These are phyloP conservation scores for Evernia prunastri DNA, from an alignment of 495 filamentous ascomycete species.

Conservation along the genomic window DNA sequence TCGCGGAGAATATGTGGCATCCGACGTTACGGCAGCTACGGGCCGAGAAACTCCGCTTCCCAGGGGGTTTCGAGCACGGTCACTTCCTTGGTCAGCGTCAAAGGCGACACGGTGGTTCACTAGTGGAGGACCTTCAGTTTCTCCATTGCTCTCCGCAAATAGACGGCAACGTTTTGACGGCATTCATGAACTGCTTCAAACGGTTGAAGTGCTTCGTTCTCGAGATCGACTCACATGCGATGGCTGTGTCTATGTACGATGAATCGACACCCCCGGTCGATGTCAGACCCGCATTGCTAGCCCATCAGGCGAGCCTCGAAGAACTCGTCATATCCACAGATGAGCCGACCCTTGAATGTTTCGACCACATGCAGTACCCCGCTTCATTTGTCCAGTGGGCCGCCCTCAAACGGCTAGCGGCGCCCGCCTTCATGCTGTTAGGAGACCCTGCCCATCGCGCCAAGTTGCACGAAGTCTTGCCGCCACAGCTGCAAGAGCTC, in stretches of 20 bases:
- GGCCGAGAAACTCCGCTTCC: neutral
- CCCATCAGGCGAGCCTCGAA: neutral
- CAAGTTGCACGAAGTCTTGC: neutral
- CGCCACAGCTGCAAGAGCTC: neutral
- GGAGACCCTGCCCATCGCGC: neutral
- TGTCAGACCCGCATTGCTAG: neutral
- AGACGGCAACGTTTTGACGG: neutral
- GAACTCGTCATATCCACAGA: neutral
- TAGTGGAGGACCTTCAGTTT: neutral
- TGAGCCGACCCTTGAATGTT: neutral
- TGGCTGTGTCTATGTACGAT: neutral
- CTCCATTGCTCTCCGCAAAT: neutral
- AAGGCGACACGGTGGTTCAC: neutral
- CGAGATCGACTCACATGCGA: neutral
- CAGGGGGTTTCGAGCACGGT: neutral
- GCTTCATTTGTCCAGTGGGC: neutral
- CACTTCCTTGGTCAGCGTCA: neutral
- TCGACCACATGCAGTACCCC: neutral
- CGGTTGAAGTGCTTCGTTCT: neutral
- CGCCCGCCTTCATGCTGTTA: neutral
- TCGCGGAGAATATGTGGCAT: neutral
- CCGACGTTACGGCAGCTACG: neutral
- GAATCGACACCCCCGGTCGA: neutral
- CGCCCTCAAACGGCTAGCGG: neutral
- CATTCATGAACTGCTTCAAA: neutral